A percentile compares a stretch with the other conserved stretches of the same genome.
Evolutionary conservation across 2,329 filamentous ascomycete species (phyloP).

Genomic region (Zymoseptoria passerinii): DNA sequence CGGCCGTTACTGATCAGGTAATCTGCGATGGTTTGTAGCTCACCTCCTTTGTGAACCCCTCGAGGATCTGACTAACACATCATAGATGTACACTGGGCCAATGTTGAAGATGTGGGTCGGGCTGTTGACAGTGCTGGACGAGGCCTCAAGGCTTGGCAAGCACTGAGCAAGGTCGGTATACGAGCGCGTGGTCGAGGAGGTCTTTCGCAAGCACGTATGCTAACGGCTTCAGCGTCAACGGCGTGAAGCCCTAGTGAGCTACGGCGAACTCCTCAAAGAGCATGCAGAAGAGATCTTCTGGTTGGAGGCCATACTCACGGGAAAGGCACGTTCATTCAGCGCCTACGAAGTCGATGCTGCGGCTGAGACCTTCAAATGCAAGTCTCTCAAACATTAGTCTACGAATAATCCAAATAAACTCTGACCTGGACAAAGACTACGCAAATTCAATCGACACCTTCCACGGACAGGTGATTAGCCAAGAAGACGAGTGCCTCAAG

Average conservation of each 20-base stretch:
- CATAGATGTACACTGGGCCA: background rate
- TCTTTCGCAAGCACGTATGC: background rate
- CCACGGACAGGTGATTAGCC: no score
- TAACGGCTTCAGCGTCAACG: background rate
- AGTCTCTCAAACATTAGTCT: background rate
- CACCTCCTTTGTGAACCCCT: background rate
- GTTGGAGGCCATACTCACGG: background rate
- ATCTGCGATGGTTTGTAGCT: background rate
- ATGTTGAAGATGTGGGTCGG: constrained; percentile 7
- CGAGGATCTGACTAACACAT: background rate
- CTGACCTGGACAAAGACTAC: no score
- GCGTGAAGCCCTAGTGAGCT: background rate
- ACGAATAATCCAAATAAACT: no score
- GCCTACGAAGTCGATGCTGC: background rate
- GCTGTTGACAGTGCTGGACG: constrained; percentile 36
- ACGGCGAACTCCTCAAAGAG: background rate
- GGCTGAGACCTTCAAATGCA: background rate
- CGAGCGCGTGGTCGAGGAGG: no score
- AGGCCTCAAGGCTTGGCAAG: background rate
- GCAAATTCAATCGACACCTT: no score
- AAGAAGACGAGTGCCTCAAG: no score
- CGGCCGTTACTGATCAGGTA: background rate
- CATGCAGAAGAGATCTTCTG: background rate
- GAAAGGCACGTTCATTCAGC: background rate
- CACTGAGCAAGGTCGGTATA: background rate